These are phyloP conservation scores for Phytophthora syringae DNA, from an alignment of 352 stramenopile species.

Conservation along the genomic window DNA sequence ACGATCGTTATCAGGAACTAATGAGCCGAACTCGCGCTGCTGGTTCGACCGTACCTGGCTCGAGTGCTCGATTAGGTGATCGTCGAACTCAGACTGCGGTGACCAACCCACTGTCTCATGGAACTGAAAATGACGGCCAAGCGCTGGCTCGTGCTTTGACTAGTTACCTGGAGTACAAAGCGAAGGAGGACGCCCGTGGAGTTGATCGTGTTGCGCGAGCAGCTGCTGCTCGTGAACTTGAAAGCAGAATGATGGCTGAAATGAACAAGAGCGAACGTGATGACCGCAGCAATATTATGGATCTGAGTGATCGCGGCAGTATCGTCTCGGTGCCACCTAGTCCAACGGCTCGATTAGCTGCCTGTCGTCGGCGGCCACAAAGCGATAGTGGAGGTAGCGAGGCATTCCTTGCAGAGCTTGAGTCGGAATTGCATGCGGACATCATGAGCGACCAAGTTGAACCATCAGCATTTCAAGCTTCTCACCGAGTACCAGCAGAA, in stretches of 20 bases:
- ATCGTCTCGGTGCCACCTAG: constrained; percentile 13
- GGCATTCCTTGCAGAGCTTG: constrained; percentile 28
- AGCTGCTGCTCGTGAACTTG: constrained; percentile 25
- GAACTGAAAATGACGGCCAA: constrained; percentile 15
- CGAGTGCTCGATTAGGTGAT: constrained; percentile 14
- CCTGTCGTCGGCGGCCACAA: constrained; percentile 3
- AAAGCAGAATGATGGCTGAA: constrained; percentile 14
- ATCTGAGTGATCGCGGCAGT: constrained; percentile 18
- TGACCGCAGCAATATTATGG: constrained; percentile 11
- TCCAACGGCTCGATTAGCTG: constrained; percentile 2
- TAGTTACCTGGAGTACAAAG: constrained; percentile 35
- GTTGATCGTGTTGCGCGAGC: constrained; percentile 23
- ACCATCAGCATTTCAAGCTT: neutral
- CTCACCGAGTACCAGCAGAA: neutral
- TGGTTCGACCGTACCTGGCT: constrained; percentile 4
- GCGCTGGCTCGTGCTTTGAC: constrained; percentile 18
- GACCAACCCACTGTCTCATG: constrained; percentile 1
- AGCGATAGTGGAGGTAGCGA: constrained; percentile 23
- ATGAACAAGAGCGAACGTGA: constrained; percentile 6
- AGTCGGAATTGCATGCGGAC: constrained; percentile 32
- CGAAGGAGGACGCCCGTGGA: constrained; percentile 26
- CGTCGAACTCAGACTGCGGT: constrained; percentile 5
- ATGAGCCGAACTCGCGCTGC: constrained; percentile 19
- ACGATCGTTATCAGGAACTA: constrained; percentile 34
- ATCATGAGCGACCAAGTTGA: constrained; percentile 18